A percentile compares a stretch with the other conserved stretches of the same genome.
Conservation (phyloP, 2,329 filamentous ascomycete genomes). For the Hypoxylon sp. region DNA sequence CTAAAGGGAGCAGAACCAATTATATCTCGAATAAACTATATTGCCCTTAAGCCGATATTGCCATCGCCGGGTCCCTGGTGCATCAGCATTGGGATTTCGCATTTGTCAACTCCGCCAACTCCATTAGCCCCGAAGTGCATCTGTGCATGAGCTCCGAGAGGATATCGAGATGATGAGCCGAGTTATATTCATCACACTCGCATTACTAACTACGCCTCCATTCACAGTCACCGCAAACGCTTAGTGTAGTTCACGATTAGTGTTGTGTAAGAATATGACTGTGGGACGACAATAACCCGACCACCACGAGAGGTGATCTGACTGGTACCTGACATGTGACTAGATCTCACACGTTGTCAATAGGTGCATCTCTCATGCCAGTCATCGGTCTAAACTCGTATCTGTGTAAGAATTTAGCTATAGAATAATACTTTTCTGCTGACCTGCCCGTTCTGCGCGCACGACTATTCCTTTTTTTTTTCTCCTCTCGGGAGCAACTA, state of each 20-base stretch:
- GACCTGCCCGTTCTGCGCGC: background rate
- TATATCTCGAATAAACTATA: constrained; percentile 8
- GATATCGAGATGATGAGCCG: constrained; percentile 12
- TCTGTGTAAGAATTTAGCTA: constrained; percentile 15
- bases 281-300: constrained; percentile 41
- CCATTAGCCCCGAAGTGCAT: constrained; percentile 25
- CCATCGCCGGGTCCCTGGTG: constrained; percentile 14
- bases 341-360: constrained; percentile 38
- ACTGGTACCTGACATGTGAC: constrained; percentile 44
- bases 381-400: constrained; percentile 31
- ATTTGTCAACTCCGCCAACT: constrained; percentile 15
- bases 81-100: background rate
- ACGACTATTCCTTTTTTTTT: background rate
- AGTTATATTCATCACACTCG: constrained; percentile 20
- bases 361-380: constrained; percentile 24
- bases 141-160: constrained; percentile 9
- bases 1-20: constrained; percentile 5
- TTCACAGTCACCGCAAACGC: constrained; percentile 9
- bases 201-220: constrained; percentile 19
- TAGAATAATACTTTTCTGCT: constrained; percentile 1
- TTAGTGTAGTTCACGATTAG: constrained; percentile 27
- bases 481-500: constrained; percentile 25
- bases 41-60: constrained; percentile 21
- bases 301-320: constrained; percentile 43
- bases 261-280: constrained; percentile 30